Base-by-base conservation (phyloP, 352 stramenopile species). In the Saprolegnia parasitica region DNA sequence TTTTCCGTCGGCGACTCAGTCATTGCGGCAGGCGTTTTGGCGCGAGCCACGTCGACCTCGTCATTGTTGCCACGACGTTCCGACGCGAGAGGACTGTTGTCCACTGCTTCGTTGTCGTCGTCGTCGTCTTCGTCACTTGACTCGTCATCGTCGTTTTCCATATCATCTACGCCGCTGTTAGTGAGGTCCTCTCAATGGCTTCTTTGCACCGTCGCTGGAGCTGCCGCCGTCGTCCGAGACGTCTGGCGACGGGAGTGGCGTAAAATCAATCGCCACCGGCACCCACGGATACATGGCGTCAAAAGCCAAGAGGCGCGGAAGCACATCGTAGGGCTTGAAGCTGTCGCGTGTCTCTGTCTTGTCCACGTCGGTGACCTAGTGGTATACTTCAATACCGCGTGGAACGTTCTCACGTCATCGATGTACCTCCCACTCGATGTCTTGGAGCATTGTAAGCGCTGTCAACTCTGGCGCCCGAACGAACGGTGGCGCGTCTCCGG, bases 391-490 rank as follows among this genome's bases (percentile, higher is more conserved):
- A 40, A 18, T 42, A 16, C 13, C 8, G 8, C 4, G 20, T 16
- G 32, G 52, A 58, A 39, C 13, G 35, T 16, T 16, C 11, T 35
- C 29, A 35, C 29, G 29, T 2, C 29, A 6, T 35, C 29, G n/a
- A 24, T 9, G 20, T 60, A 60, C 52, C 52, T 60, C 52, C 52
- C 52, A 60, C 52, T 60, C 52, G 24, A 42, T 4, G 35, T 60
- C 52, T 24, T 60, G 24, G 52, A 3, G 52, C 13, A 60, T 3
- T 9, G 8, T 10, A 15, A 11, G 4, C 3, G 13, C 3, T 9
- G 20, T 40, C 35, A 9, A 9, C 29, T 6, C 29, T 13, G 24
- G 52, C 35, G 16, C 13, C 11, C 35, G 35, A 21, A 42, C 2
- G 29, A 6, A 35, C 29, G 2, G 52, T 8, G 24, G 24, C 52